Base-by-base conservation (phyloP, 306 rosid species). In the Senna tora region DNA sequence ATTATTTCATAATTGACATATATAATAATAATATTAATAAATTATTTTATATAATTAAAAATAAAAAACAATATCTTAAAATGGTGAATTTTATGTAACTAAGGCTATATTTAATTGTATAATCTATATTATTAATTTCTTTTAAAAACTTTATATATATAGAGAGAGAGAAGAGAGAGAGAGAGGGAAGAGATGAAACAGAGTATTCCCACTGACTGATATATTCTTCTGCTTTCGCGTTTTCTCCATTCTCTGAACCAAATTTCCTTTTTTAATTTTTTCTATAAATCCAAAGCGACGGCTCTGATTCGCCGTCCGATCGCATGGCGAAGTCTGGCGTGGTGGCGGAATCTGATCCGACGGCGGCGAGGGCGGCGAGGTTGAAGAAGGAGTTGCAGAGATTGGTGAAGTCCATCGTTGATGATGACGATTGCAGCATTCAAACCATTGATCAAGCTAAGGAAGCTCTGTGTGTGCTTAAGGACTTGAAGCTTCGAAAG, bases 351-450 rank as follows among this genome's bases (percentile, higher is more conserved):
- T 71, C 75, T 22, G 88, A 83, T 71, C 76, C 93, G 54, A 73
- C 84, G 56, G 66, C 76, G 72, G 79, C 79, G 45, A 85, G 60
- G 59, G 74, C 63, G 32, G 46, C 66, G 8, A 88, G 85, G 61
- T 77, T 88, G 88, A 88, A 88, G 87, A 88, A 46, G 69, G 90
- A 88, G 78, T 55, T 85, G 70, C 86, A 76, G 75, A 79, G 85
- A 74, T 75, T 88, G 66, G 81, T 83, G 30, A 67, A 69, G 25
- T 82, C 82, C 49, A 79, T 88, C 13, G 65, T 83, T 3, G 84
- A 81, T 5, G 93, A 88, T 38, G 93, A 88, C 13, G 84, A 76
- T 81, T 88, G 9, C 74, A 73, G 80, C 71, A 16, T 52, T 3
- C 84, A 85, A 56, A 77, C 70, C 19, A 77, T 88, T 75, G 90